phyloP scores from a whole-genome alignment of 345 rosid species.

The Euphorbia tirucalli region DNA sequence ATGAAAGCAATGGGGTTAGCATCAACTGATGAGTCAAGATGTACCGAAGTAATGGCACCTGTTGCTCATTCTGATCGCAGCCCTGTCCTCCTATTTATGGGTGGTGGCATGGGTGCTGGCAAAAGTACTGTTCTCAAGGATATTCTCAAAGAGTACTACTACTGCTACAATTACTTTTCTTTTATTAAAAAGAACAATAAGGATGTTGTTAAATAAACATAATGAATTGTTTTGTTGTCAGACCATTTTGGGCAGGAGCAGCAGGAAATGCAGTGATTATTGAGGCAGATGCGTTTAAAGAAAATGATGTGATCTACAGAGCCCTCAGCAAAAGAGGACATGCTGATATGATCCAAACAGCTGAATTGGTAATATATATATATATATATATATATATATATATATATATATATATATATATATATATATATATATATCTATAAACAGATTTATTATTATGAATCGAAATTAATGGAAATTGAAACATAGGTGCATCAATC shows the following conservation, averaged over 20 bases:
- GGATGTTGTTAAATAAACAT: too few relatives aligned
- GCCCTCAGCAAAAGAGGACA: constrained; percentile 75
- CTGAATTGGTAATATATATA: constrained; percentile 50
- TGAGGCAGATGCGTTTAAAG: constrained; percentile 97
- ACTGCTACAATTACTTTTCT: too few relatives aligned
- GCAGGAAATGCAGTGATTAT: constrained; percentile 69
- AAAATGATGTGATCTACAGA: constrained; percentile 80
- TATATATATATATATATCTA: too few relatives aligned
- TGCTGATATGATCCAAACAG: constrained; percentile 30
- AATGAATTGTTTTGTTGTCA: constrained; percentile 25
- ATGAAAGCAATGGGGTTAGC: constrained; percentile 63
- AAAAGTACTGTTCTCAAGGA: constrained; percentile 93
- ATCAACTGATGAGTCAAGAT: constrained; percentile 35
- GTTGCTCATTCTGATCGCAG: constrained; percentile 67
- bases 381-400: too few relatives aligned
- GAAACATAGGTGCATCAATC: constrained; percentile 71
- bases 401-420: too few relatives aligned
- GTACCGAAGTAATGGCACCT: constrained; percentile 84
- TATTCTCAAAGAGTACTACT: constrained; percentile 62
- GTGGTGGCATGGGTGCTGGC: constrained; percentile 99
- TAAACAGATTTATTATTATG: too few relatives aligned
- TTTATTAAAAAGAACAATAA: too few relatives aligned
- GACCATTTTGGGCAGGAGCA: constrained; percentile 85
- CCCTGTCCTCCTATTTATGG: constrained; percentile 91
- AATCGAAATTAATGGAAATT: too few relatives aligned